Conservation (phyloP, 208 protist genomes). For the Strigomonas culicis region DNA sequence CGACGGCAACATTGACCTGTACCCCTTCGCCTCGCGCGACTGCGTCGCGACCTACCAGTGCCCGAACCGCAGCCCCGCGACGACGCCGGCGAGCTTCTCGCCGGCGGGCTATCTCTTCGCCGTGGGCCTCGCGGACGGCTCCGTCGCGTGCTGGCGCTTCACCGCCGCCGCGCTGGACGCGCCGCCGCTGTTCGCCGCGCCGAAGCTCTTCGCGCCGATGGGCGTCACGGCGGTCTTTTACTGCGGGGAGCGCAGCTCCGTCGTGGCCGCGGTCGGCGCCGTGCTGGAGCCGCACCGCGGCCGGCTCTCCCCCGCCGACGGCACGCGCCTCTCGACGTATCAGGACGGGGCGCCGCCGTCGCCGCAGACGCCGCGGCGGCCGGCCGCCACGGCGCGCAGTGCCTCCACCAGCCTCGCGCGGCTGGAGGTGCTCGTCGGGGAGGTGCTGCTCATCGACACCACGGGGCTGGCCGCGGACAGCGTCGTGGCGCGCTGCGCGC, state of each 20-base stretch:
- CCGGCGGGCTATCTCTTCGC: constrained; percentile 68
- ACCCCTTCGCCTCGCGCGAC: constrained; percentile 65
- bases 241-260: constrained; percentile 59
- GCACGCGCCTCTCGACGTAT: background rate
- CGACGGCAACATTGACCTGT: constrained; percentile 75
- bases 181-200: constrained; percentile 35
- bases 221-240: constrained; percentile 52
- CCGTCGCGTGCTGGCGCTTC: constrained; percentile 68
- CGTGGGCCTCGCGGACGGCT: constrained; percentile 66
- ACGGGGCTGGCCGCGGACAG: constrained; percentile 23
- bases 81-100: constrained; percentile 50
- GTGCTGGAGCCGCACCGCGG: constrained; percentile 34
- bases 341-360: background rate
- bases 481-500: constrained; percentile 46
- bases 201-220: constrained; percentile 35
- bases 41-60: constrained; percentile 66
- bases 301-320: background rate
- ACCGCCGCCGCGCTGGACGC: constrained; percentile 22
- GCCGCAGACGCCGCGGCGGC: background rate
- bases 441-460: constrained; percentile 33
- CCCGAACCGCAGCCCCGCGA: constrained; percentile 12
- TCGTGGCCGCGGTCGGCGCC: constrained; percentile 55
- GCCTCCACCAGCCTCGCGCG: background rate
- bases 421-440: constrained; percentile 23
- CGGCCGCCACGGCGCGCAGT: background rate